A percentile compares a stretch with the other conserved stretches of the same genome.
Evolutionary conservation across 169 alveolate species (phyloP).

Genomic region (Amoebophrya sp.): DNA sequence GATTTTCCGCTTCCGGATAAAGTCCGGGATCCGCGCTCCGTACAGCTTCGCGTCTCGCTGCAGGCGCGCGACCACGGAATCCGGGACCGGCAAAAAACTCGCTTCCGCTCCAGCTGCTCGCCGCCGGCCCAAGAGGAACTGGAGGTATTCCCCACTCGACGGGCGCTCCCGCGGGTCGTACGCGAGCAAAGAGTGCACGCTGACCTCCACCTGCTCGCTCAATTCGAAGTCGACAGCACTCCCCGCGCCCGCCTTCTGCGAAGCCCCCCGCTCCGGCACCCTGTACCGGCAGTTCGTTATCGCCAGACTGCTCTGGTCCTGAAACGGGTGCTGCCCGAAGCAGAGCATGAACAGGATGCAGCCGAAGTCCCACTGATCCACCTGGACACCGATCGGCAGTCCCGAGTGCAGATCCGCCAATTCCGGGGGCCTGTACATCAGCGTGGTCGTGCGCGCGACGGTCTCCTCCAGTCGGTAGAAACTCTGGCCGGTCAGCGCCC

Average conservation of each 20-base stretch:
- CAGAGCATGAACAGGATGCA: constrained; percentile 56
- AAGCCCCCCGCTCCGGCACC: background rate
- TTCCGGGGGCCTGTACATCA: constrained; percentile 79
- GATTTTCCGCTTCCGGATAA: too few species aligned
- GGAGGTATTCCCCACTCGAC: background rate
- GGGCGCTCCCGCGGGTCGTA: background rate
- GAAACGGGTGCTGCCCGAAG: constrained; percentile 42
- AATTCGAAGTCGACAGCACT: too few species aligned
- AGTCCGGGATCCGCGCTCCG: background rate
- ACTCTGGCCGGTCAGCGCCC: constrained; percentile 20
- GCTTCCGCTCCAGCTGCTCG: background rate
- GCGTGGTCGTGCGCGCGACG: constrained; percentile 66
- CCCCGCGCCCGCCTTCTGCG: too few species aligned
- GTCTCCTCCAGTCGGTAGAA: constrained; percentile 48
- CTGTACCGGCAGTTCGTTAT: constrained; percentile 36
- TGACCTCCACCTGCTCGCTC: background rate
- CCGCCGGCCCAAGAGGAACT: background rate
- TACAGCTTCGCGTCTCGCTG: background rate
- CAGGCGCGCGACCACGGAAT: background rate
- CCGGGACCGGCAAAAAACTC: background rate
- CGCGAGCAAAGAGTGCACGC: background rate
- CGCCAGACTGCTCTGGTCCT: constrained; percentile 35
- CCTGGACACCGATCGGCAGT: constrained; percentile 50
- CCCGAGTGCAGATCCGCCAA: constrained; percentile 59
- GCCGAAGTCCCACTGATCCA: constrained; percentile 76